These are phyloP conservation scores for Yamadazyma mexicana DNA, from an alignment of 1,139 yeast genomes.

Conservation along the genomic window DNA sequence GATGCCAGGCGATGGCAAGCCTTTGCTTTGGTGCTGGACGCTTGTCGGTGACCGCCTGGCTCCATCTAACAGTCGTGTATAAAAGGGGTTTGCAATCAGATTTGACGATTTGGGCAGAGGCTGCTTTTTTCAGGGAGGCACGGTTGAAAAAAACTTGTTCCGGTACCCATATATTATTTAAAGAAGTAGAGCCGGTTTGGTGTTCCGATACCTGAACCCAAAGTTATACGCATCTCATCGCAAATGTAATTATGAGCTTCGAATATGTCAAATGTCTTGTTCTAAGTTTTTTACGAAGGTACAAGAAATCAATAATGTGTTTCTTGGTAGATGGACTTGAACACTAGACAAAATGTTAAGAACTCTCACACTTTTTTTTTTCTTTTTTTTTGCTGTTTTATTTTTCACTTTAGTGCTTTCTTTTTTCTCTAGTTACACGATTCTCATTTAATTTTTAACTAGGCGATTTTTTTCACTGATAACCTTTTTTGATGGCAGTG, in stretches of 20 bases:
- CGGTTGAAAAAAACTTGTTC: too few relatives aligned
- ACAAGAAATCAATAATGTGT: not conserved
- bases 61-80: too few relatives aligned
- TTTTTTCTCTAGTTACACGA: not conserved
- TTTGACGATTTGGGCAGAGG: too few relatives aligned
- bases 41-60: too few relatives aligned
- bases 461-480: not conserved
- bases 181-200: too few relatives aligned
- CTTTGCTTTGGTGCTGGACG: too few relatives aligned
- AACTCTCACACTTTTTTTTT: not conserved
- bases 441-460: not conserved
- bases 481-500: not conserved
- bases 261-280: not conserved
- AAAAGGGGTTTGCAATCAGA: not conserved
- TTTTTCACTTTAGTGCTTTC: not conserved
- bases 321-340: not conserved
- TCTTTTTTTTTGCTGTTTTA: not conserved
- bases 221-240: too few relatives aligned
- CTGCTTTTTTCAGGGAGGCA: too few relatives aligned
- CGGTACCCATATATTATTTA: too few relatives aligned
- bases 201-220: too few relatives aligned
- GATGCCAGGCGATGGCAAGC: too few relatives aligned
- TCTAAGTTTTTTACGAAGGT: not conserved
- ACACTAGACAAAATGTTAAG: not conserved
- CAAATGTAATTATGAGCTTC: slow-evolving; percentile 1